Evolutionary conservation across 83 land plant species (phyloP).

Genomic region (Picea abies): DNA sequence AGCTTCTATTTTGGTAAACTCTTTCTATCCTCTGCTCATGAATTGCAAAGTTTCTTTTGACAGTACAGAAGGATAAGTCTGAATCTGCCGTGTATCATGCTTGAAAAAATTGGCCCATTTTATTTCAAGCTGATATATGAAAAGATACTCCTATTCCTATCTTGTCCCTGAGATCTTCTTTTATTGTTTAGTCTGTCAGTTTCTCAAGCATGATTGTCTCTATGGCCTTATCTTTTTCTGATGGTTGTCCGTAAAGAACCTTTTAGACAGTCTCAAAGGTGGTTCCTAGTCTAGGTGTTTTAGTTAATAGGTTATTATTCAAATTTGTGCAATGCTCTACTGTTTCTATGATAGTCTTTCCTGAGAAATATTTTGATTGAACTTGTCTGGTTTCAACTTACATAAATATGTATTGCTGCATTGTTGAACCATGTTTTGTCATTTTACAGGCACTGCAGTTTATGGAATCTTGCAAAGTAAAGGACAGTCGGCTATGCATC

Average conservation of each 20-base stretch:
- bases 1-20: conserved; percentile 49
- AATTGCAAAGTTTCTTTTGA: not conserved
- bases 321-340: not conserved
- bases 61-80: not conserved
- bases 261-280: not conserved
- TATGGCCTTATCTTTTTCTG: not conserved
- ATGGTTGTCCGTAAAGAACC: not conserved
- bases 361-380: not conserved
- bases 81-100: not conserved
- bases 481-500: conserved; percentile 14
- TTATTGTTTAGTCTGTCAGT: not conserved
- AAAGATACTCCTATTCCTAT: not conserved
- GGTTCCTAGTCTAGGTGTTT: not conserved
- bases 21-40: not conserved
- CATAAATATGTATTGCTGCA: not conserved
- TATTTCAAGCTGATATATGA: conserved; percentile 4
- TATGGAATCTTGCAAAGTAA: conserved; percentile 18
- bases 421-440: not conserved
- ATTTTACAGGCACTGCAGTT: conserved; percentile 15
- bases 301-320: not conserved
- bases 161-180: not conserved
- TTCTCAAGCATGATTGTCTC: not conserved
- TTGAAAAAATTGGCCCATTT: not conserved
- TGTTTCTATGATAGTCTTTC: not conserved
- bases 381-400: not conserved